These are phyloP conservation scores for Juglanconis sp. DNA, from an alignment of 2,329 filamentous ascomycete species.

Conservation along the genomic window DNA sequence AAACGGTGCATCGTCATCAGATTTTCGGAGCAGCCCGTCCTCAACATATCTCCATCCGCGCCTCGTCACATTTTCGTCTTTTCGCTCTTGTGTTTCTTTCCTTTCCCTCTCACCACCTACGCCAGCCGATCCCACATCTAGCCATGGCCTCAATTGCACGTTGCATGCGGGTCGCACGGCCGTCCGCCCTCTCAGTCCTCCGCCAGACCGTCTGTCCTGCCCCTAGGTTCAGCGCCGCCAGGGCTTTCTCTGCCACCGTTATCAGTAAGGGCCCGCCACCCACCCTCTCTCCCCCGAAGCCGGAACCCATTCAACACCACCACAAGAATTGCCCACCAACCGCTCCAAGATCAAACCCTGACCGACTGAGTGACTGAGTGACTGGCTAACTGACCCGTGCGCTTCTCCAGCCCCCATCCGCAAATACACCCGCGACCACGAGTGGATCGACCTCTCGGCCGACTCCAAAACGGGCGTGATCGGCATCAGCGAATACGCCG, in stretches of 20 bases:
- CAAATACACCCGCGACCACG: conserved; percentile 95
- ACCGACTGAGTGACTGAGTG: background rate
- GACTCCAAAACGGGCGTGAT: conserved; percentile 77
- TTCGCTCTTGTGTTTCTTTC: background rate
- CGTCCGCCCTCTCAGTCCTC: conserved; percentile 39
- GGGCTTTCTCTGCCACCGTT: conserved; percentile 45
- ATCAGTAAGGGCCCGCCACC: conserved; percentile 33
- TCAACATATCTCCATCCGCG: conserved; percentile 12
- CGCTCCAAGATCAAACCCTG: no score
- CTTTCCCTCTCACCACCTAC: background rate
- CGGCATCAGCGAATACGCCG: conserved; percentile 89
- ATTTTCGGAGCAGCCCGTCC: conserved; percentile 1
- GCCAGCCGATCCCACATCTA: conserved; percentile 10
- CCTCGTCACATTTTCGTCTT: background rate
- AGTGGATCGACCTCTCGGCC: conserved; percentile 88
- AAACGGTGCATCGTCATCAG: conserved; percentile 3
- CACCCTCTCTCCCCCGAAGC: conserved; percentile 23
- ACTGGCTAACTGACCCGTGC: background rate
- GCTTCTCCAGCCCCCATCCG: conserved; percentile 58
- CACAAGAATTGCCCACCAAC: background rate
- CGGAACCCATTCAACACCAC: conserved; percentile 26
- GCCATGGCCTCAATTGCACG: conserved; percentile 62
- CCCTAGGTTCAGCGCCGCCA: conserved; percentile 36
- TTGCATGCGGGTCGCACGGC: conserved; percentile 48
- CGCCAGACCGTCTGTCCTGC: conserved; percentile 31